phyloP scores from a whole-genome alignment of 2,329 filamentous ascomycete species.

The Thielaviopsis ethacetica region DNA sequence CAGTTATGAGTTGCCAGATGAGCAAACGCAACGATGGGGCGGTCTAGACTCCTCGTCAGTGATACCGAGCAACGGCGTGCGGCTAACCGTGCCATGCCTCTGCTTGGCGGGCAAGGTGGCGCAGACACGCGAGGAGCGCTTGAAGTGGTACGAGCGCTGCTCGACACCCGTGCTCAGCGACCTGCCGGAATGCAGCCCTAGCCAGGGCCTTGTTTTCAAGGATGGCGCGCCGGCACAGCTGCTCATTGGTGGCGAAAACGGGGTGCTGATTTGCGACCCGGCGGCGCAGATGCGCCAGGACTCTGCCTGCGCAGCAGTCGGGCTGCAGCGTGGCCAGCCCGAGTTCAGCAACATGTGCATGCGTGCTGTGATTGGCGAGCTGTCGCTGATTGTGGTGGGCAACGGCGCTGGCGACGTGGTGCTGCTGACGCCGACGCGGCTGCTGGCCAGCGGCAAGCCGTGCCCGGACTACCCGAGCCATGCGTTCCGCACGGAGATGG shows the following conservation, averaged over 20 bases:
- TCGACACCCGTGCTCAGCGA: no score
- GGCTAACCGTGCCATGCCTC: no score
- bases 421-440: constrained; percentile 37
- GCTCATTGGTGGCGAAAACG: neutral
- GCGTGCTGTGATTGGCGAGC: constrained; percentile 41
- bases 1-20: no score
- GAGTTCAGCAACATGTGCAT: neutral
- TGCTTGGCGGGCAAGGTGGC: no score
- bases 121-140: no score
- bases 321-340: neutral
- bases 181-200: neutral
- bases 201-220: neutral
- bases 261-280: neutral
- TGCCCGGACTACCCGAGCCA: constrained; percentile 13
- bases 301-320: neutral
- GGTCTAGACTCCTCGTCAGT: no score
- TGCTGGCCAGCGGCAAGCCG: constrained; percentile 14
- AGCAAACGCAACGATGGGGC: no score
- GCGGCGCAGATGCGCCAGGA: neutral
- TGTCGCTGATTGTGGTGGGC: constrained; percentile 52
- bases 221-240: neutral
- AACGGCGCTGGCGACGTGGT: constrained; percentile 50
- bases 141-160: no score
- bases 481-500: constrained; percentile 36
- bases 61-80: no score